Percentiles rank a stretch among this genome's conserved stretches.
phyloP scores from a whole-genome alignment of 768 basidiomycete genomes.

The Hericium erinaceus region DNA sequence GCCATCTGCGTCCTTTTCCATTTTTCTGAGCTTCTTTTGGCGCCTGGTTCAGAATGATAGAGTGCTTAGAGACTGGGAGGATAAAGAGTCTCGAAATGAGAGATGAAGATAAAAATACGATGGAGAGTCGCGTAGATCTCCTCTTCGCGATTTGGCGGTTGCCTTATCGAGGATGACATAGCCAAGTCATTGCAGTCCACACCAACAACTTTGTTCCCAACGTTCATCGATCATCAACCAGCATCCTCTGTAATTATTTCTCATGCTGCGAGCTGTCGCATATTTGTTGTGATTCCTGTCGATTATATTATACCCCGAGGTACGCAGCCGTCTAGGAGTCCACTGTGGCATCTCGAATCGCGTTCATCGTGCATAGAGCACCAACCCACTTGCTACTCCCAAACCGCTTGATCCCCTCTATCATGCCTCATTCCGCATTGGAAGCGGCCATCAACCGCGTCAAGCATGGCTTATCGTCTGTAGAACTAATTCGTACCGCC shows the following conservation, averaged over 20 bases:
- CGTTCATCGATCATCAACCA: too few species aligned
- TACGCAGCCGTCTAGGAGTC: too few species aligned
- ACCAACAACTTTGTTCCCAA: too few species aligned
- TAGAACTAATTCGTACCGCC: background rate
- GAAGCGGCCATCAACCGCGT: background rate
- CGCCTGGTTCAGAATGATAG: background rate
- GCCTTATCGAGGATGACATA: too few species aligned
- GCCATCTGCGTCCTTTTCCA: slow-evolving; percentile 75
- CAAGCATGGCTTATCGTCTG: background rate
- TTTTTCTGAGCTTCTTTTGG: slow-evolving; percentile 11
- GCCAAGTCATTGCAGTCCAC: too few species aligned
- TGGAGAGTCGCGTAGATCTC: background rate
- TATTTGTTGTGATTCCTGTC: too few species aligned
- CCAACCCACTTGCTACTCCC: too few species aligned
- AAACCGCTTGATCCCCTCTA: background rate
- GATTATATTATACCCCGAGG: too few species aligned
- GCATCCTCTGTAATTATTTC: too few species aligned
- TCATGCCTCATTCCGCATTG: background rate
- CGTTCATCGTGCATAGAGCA: too few species aligned
- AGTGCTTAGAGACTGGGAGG: background rate
- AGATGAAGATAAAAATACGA: background rate
- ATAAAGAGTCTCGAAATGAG: background rate
- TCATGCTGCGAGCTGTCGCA: too few species aligned
- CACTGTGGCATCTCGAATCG: too few species aligned
- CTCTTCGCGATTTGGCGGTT: background rate